A percentile compares a stretch with the other conserved stretches of the same genome.
phyloP scores from a whole-genome alignment of 495 filamentous ascomycete species.

The Penicillium argentinense region DNA sequence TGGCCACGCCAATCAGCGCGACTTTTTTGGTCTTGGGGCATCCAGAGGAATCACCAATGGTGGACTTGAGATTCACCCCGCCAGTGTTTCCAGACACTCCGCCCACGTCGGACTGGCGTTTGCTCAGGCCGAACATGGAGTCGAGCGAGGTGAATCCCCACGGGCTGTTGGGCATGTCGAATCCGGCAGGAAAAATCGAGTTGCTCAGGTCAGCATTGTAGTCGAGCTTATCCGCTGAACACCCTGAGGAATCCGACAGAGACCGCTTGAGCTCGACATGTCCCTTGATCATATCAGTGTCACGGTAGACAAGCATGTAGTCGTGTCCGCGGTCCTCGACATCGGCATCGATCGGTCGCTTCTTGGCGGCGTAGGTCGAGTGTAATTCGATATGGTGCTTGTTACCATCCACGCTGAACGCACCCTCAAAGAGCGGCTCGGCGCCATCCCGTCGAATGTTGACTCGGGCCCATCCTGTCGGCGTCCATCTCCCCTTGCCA shows the following conservation, averaged over 20 bases:
- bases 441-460: constrained; percentile 72
- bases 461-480: constrained; percentile 84
- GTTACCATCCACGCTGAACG: constrained; percentile 76
- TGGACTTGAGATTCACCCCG: constrained; percentile 75
- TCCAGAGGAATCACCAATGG: constrained; percentile 78
- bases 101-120: constrained; percentile 53
- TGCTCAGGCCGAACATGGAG: constrained; percentile 55
- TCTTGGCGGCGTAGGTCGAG: constrained; percentile 71
- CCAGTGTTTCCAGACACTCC: constrained; percentile 69
- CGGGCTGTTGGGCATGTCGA: constrained; percentile 37
- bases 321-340: constrained; percentile 61
- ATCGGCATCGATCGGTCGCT: constrained; percentile 70
- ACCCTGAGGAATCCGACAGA: constrained; percentile 40
- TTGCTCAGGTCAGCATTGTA: constrained; percentile 71
- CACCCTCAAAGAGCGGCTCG: constrained; percentile 84
- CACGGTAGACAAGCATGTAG: constrained; percentile 87
- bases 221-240: constrained; percentile 62
- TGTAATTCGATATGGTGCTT: constrained; percentile 86
- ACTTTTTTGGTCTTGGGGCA: constrained; percentile 88
- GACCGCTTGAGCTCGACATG: constrained; percentile 57
- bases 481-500: constrained; percentile 66
- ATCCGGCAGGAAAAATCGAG: constrained; percentile 55
- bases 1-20: constrained; percentile 87
- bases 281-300: constrained; percentile 70
- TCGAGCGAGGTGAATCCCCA: constrained; percentile 57